Evolutionary conservation across 208 protist species (phyloP).

Genomic region (Spongospora subterranea): DNA sequence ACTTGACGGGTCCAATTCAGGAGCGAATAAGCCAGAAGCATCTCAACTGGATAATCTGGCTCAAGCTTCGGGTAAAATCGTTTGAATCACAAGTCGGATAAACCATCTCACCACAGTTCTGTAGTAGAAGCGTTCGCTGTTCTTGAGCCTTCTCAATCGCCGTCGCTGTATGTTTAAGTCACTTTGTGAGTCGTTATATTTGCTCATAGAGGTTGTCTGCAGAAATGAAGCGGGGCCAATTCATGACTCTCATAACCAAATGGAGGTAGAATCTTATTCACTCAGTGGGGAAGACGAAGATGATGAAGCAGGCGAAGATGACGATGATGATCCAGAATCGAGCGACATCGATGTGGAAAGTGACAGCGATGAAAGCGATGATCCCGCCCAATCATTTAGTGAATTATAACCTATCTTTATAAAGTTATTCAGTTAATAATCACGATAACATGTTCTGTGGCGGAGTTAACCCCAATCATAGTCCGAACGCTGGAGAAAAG

Average conservation of each 20-base stretch:
- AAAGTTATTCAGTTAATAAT: background rate
- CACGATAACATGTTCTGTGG: background rate
- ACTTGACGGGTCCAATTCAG: background rate
- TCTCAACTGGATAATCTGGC: background rate
- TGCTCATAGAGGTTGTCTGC: no score
- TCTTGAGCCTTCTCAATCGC: background rate
- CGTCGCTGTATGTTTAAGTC: no score
- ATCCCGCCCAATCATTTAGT: background rate
- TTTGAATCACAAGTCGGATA: background rate
- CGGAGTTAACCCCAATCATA: no score
- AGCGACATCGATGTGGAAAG: background rate
- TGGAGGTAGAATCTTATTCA: constrained; percentile 16
- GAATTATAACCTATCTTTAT: background rate
- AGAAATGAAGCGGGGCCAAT: no score
- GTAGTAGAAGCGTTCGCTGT: background rate
- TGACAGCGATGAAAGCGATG: background rate
- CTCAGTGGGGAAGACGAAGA: background rate
- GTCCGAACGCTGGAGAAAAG: no score
- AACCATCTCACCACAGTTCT: background rate
- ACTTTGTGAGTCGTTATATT: no score
- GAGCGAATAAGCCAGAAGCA: background rate
- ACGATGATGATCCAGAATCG: background rate
- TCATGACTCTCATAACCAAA: background rate
- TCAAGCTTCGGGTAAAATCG: background rate
- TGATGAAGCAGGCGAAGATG: constrained; percentile 16